These are phyloP conservation scores for Pleochaeta shiraiana DNA, from an alignment of 2,329 filamentous ascomycete species.

Conservation along the genomic window DNA sequence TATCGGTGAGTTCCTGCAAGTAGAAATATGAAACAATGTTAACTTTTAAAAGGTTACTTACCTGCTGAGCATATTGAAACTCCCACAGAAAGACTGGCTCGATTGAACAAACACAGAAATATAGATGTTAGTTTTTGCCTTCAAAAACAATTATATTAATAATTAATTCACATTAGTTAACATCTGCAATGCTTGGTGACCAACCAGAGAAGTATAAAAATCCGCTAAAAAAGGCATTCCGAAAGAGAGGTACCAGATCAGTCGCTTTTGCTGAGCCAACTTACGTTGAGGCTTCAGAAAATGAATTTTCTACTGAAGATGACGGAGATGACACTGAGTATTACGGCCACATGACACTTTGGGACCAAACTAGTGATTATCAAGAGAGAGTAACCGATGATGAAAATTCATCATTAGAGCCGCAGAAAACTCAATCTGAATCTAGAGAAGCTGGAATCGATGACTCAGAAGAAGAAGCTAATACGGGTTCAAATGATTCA, in stretches of 20 bases:
- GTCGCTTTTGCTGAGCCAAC: constrained; percentile 50
- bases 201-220: constrained; percentile 51
- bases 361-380: constrained; percentile 18
- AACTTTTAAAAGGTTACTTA: constrained; percentile 47
- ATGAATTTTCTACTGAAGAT: constrained; percentile 47
- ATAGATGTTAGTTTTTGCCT: constrained; percentile 54
- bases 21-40: not conserved
- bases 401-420: constrained; percentile 16
- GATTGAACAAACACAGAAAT: constrained; percentile 94
- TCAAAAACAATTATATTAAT: not conserved
- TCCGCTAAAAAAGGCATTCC: constrained; percentile 51
- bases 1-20: constrained; percentile 33
- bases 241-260: constrained; percentile 45
- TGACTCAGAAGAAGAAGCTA: constrained; percentile 7
- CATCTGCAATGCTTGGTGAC: constrained; percentile 49
- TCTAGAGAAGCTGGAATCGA: constrained; percentile 16
- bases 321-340: constrained; percentile 29
- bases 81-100: constrained; percentile 78
- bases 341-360: constrained; percentile 26
- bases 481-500: constrained; percentile 3
- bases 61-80: constrained; percentile 98
- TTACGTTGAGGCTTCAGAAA: constrained; percentile 50
- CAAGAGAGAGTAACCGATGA: constrained; percentile 18
- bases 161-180: constrained; percentile 26
- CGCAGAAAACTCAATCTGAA: constrained; percentile 22